These are phyloP conservation scores for Candida pseudoviswanathii DNA, from an alignment of 1,139 yeast species.

Conservation along the genomic window DNA sequence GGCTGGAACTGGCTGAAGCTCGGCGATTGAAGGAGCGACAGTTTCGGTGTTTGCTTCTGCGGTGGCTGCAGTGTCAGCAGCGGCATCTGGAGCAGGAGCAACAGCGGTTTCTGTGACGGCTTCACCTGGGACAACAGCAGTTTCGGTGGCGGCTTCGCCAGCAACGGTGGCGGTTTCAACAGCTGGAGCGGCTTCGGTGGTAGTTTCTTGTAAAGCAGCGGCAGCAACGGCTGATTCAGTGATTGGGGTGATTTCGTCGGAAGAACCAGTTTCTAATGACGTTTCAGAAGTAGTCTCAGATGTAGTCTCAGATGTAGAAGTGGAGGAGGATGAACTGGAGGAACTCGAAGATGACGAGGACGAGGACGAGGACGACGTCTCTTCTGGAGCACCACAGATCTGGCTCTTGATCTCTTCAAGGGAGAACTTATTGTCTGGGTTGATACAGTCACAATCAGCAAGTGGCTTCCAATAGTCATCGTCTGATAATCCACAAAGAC, in stretches of 20 bases:
- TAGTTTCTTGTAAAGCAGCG: not conserved
- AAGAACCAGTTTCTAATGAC: not conserved
- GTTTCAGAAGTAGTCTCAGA: not conserved
- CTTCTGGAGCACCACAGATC: slow-evolving; percentile 2
- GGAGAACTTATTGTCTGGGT: slow-evolving; percentile 1
- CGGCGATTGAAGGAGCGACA: not conserved
- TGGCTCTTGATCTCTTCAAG: slow-evolving; percentile 1
- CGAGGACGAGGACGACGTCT: not conserved
- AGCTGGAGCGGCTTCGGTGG: not conserved
- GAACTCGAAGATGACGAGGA: not conserved
- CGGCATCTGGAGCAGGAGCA: no score
- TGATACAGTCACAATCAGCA: slow-evolving; percentile 7
- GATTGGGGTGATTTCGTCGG: not conserved
- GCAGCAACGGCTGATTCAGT: slow-evolving; percentile 4
- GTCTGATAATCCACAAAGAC: slow-evolving; percentile 4
- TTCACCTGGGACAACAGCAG: not conserved
- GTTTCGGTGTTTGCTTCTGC: not conserved
- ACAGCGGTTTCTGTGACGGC: not conserved
- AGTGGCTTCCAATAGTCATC: slow-evolving; percentile 5
- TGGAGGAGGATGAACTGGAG: not conserved
- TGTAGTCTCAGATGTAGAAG: not conserved
- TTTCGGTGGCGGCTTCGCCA: not conserved
- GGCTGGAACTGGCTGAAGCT: not conserved
- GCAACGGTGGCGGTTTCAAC: not conserved
- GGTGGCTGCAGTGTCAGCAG: not conserved